phyloP scores from a whole-genome alignment of 2,329 filamentous ascomycete genomes.

The Thelonectria olida region DNA sequence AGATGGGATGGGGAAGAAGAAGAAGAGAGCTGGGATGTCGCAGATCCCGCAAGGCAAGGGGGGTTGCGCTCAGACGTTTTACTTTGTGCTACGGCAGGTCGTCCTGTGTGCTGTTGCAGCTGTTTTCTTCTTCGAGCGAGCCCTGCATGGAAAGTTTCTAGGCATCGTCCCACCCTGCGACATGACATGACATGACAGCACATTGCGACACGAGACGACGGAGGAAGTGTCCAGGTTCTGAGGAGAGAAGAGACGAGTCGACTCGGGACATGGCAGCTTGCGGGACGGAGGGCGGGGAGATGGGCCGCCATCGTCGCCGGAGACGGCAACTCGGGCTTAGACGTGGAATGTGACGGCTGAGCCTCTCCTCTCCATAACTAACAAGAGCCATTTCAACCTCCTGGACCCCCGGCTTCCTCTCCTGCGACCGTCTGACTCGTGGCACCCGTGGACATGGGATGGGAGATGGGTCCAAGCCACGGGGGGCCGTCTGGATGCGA shows the following conservation, averaged over 20 bases:
- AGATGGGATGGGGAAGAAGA: background rate
- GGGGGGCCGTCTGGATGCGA: background rate
- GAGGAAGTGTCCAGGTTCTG: too few relatives aligned
- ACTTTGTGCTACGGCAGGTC: background rate
- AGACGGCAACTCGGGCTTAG: background rate
- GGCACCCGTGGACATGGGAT: slow-evolving; percentile 18
- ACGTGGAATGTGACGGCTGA: background rate
- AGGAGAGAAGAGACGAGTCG: background rate
- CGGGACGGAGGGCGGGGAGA: background rate
- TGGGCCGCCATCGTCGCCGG: slow-evolving; percentile 7
- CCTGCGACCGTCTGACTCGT: slow-evolving; percentile 6
- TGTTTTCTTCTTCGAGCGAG: slow-evolving; percentile 5
- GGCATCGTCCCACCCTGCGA: slow-evolving; percentile 1
- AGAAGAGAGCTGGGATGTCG: slow-evolving; percentile 16
- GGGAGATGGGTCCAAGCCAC: slow-evolving; percentile 16
- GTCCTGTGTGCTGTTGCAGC: background rate
- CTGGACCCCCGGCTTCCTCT: too few relatives aligned
- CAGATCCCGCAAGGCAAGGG: slow-evolving; percentile 29
- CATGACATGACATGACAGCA: background rate
- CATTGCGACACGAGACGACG: background rate
- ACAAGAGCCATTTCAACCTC: too few relatives aligned
- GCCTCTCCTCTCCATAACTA: too few relatives aligned
- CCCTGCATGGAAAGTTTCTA: slow-evolving; percentile 8
- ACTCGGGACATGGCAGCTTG: too few relatives aligned
- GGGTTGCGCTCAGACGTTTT: slow-evolving; percentile 6